These are phyloP conservation scores for Kalaharituber pfeilii DNA, from an alignment of 2,329 filamentous ascomycete species.

Conservation along the genomic window DNA sequence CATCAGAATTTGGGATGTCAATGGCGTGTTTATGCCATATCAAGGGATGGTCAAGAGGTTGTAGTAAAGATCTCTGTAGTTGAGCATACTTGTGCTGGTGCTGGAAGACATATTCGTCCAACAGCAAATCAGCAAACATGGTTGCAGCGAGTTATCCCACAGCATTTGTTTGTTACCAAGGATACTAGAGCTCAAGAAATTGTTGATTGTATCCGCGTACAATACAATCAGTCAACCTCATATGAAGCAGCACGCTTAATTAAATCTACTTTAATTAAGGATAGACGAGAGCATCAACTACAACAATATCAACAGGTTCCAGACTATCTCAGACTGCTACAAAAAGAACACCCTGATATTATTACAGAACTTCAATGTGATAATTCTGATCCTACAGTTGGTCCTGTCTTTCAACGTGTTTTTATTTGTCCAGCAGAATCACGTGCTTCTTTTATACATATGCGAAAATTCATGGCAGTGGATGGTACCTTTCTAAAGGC, in stretches of 20 bases:
- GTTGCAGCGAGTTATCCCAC: background rate
- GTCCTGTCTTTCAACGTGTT: constrained; percentile 1
- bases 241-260: constrained; percentile 8
- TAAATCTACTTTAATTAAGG: background rate
- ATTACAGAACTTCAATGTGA: background rate
- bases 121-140: constrained; percentile 1
- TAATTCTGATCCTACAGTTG: background rate
- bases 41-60: too few species aligned
- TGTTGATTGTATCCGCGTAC: constrained; percentile 1
- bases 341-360: background rate
- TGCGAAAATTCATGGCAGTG: constrained; percentile 3
- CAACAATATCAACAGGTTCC: background rate
- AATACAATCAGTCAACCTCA: background rate
- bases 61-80: too few species aligned
- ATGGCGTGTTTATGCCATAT: too few species aligned
- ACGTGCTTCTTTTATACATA: constrained; percentile 1
- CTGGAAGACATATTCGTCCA: background rate
- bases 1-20: too few species aligned
- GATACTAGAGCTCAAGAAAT: constrained; percentile 1
- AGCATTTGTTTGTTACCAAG: constrained; percentile 1
- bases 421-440: constrained; percentile 3
- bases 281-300: constrained; percentile 1
- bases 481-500: constrained; percentile 8
- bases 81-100: background rate
- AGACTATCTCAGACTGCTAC: background rate